Evolutionary conservation across 2,329 filamentous ascomycete genomes (phyloP).

Genomic region (Colletotrichum sansevieriae): DNA sequence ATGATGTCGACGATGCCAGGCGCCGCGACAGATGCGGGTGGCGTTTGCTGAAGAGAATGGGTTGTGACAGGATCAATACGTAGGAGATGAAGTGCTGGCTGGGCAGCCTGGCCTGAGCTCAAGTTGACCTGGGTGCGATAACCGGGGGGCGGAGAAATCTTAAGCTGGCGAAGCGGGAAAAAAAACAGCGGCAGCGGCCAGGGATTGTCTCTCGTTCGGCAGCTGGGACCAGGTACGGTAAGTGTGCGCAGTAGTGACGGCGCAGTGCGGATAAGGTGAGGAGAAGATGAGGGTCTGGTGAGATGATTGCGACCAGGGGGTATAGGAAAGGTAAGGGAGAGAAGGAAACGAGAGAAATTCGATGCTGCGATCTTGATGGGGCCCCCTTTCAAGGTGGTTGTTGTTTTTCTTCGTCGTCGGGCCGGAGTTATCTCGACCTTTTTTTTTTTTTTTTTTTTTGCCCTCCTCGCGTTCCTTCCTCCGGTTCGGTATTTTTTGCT

Average conservation of each 20-base stretch:
- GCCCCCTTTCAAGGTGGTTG: conserved; percentile 5
- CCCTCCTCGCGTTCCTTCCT: background rate
- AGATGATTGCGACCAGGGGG: conserved; percentile 38
- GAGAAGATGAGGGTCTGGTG: conserved; percentile 31
- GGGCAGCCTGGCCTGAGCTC: conserved; percentile 38
- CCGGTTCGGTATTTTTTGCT: background rate
- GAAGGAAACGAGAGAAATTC: conserved; percentile 14
- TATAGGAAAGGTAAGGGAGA: background rate
- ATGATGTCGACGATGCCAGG: conserved; percentile 49
- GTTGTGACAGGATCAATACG: conserved; percentile 42
- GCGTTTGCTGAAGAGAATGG: conserved; percentile 40
- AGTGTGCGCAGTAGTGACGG: conserved; percentile 25
- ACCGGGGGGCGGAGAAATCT: conserved; percentile 26
- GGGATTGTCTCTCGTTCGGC: conserved; percentile 38
- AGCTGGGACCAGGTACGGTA: conserved; percentile 36
- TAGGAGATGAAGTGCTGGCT: conserved; percentile 39
- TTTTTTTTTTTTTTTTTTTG: background rate
- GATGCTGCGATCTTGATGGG: conserved; percentile 1
- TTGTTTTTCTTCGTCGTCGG: conserved; percentile 4
- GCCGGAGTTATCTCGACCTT: background rate
- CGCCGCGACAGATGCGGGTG: conserved; percentile 41
- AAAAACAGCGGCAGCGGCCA: conserved; percentile 28
- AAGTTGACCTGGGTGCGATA: conserved; percentile 36
- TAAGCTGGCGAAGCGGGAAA: conserved; percentile 34
- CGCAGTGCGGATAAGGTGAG: conserved; percentile 32